These are phyloP conservation scores for Lactuca sativa DNA, from an alignment of 129 eudicot genomes.

Conservation along the genomic window DNA sequence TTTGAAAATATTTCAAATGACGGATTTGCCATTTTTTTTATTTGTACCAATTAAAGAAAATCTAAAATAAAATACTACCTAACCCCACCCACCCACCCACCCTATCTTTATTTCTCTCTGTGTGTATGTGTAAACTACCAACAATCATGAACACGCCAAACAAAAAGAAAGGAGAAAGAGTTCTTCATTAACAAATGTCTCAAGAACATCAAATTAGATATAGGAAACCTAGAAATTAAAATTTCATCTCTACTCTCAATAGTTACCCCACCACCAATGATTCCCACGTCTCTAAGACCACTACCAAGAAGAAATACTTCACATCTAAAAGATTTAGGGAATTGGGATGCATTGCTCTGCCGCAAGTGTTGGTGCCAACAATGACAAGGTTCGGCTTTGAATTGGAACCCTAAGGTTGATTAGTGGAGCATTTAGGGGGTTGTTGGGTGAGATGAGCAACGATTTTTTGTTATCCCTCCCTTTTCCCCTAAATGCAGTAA, in stretches of 20 bases:
- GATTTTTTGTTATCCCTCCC: too few species aligned
- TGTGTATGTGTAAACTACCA: neutral
- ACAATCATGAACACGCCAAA: neutral
- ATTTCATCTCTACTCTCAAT: constrained; percentile 62
- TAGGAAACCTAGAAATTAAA: constrained; percentile 54
- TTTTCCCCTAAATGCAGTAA: too few species aligned
- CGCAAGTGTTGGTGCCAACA: constrained; percentile 85
- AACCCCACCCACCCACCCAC: neutral
- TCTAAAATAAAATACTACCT: too few species aligned
- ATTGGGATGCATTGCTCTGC: constrained; percentile 71
- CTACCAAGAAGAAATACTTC: constrained; percentile 49
- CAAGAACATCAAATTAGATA: constrained; percentile 38
- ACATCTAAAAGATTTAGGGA: constrained; percentile 57
- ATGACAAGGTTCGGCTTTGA: constrained; percentile 36
- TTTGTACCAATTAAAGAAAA: too few species aligned
- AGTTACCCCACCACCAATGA: constrained; percentile 27
- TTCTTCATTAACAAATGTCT: constrained; percentile 39
- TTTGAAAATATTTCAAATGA: too few species aligned
- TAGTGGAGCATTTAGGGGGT: too few species aligned
- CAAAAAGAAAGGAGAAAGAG: constrained; percentile 10
- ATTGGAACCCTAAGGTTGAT: too few species aligned
- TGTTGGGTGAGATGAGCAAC: too few species aligned
- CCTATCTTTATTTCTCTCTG: neutral
- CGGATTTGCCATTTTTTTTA: too few species aligned
- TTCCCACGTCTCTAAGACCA: constrained; percentile 1